These are phyloP conservation scores for Trichoderma koningii DNA, from an alignment of 2,329 filamentous ascomycete genomes.

Conservation along the genomic window DNA sequence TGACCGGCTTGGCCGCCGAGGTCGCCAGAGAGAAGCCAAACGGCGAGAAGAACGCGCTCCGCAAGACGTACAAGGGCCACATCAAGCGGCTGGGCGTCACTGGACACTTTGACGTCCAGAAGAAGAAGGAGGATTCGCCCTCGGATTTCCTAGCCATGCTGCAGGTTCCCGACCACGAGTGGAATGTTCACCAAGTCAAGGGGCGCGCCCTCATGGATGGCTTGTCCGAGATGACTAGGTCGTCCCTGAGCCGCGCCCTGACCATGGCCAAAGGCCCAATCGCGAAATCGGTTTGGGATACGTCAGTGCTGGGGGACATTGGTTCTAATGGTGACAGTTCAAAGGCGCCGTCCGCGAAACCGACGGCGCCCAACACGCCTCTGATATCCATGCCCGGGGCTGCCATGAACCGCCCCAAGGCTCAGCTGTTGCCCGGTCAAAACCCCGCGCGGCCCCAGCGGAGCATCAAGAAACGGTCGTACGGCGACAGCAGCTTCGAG, in stretches of 20 bases:
- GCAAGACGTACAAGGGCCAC: conserved; percentile 69
- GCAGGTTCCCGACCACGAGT: conserved; percentile 56
- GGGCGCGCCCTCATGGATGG: conserved; percentile 59
- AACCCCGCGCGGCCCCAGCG: conserved; percentile 62
- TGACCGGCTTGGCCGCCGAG: conserved; percentile 59
- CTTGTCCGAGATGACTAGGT: conserved; percentile 48
- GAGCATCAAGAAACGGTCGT: conserved; percentile 71
- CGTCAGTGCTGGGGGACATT: conserved; percentile 60
- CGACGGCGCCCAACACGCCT: conserved; percentile 57
- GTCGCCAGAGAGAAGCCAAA: conserved; percentile 65
- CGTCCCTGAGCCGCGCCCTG: conserved; percentile 53
- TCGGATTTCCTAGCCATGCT: conserved; percentile 58
- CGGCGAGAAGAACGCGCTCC: conserved; percentile 66
- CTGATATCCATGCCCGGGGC: conserved; percentile 39
- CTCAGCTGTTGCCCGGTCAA: conserved; percentile 43
- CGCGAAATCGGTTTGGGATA: conserved; percentile 58
- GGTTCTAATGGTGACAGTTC: conserved; percentile 44
- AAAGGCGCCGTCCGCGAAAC: conserved; percentile 48
- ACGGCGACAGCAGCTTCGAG: conserved; percentile 72
- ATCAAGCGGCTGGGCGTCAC: conserved; percentile 65
- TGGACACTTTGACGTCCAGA: conserved; percentile 61
- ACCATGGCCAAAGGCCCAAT: conserved; percentile 61
- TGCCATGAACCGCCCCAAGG: conserved; percentile 43
- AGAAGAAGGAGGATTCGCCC: conserved; percentile 55
- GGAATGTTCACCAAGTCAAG: conserved; percentile 56